These are phyloP conservation scores for Abortiporus biennis DNA, from an alignment of 1,284 basidiomycete genomes.

Conservation along the genomic window DNA sequence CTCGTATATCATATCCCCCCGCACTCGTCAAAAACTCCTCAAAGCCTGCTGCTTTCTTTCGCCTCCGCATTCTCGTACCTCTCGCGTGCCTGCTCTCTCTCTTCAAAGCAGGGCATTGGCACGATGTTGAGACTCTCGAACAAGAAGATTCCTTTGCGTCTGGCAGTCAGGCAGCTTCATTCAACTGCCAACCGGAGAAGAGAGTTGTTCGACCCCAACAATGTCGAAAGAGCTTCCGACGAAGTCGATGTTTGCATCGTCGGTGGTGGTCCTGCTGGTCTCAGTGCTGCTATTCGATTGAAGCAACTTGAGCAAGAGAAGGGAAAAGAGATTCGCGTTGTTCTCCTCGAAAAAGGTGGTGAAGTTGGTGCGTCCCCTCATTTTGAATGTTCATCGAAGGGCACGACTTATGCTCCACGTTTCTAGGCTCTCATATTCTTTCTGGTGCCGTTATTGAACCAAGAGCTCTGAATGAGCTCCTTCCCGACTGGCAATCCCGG, in stretches of 20 bases:
- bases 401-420: neutral
- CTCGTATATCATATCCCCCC: too few relatives aligned
- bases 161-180: slow-evolving; percentile 20
- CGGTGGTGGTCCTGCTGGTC: slow-evolving; percentile 91
- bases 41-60: too few relatives aligned
- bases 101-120: too few relatives aligned
- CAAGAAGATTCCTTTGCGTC: too few relatives aligned
- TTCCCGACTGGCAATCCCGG: slow-evolving; percentile 78
- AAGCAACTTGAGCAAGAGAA: slow-evolving; percentile 89
- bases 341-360: slow-evolving; percentile 92
- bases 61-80: too few relatives aligned
- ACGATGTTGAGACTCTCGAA: too few relatives aligned
- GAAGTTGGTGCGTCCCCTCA: slow-evolving; percentile 76
- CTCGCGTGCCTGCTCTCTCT: too few relatives aligned
- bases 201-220: slow-evolving; percentile 39
- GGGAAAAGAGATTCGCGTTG: slow-evolving; percentile 81
- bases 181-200: slow-evolving; percentile 23
- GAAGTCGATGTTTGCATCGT: slow-evolving; percentile 97
- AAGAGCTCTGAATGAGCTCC: slow-evolving; percentile 84
- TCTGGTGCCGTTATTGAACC: slow-evolving; percentile 97
- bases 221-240: slow-evolving; percentile 74
- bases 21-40: too few relatives aligned
- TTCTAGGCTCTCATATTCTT: slow-evolving; percentile 87
- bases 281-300: slow-evolving; percentile 93
- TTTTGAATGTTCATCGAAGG: neutral